phyloP scores from a whole-genome alignment of 2,329 filamentous ascomycete species.

The Sphaerulina musiva region DNA sequence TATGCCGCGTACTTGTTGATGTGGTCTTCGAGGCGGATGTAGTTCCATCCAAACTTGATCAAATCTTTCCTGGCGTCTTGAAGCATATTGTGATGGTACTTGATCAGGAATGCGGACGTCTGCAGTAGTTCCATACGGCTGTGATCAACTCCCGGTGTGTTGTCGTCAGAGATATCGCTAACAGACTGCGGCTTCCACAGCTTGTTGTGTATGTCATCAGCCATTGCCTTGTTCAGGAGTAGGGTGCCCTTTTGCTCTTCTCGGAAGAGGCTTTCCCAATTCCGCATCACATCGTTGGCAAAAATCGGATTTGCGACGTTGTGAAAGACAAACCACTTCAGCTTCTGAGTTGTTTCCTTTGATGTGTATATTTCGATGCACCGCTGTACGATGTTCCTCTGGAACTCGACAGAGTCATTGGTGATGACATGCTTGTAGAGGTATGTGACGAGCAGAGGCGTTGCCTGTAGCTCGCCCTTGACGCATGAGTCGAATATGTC shows the following conservation, averaged over 20 bases:
- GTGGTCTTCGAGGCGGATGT: constrained; percentile 94
- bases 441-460: constrained; percentile 69
- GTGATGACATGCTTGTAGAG: constrained; percentile 81
- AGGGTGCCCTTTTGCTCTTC: constrained; percentile 54
- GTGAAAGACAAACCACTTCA: constrained; percentile 86
- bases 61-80: constrained; percentile 94
- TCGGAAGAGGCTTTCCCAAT: constrained; percentile 55
- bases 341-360: constrained; percentile 72
- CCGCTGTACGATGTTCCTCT: constrained; percentile 71
- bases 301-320: constrained; percentile 93
- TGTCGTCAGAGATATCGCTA: constrained; percentile 71
- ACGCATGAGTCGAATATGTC: constrained; percentile 78
- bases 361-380: constrained; percentile 83
- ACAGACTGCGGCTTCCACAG: constrained; percentile 83
- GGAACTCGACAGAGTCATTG: constrained; percentile 77
- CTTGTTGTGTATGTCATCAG: constrained; percentile 83
- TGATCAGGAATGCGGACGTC: constrained; percentile 87
- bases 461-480: constrained; percentile 70
- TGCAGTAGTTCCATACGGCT: constrained; percentile 94
- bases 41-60: constrained; percentile 98
- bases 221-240: constrained; percentile 78
- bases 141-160: constrained; percentile 83
- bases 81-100: constrained; percentile 82
- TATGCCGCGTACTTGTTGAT: constrained; percentile 99
- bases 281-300: constrained; percentile 88